Conservation (phyloP, 1,284 basidiomycete genomes). For the Peniophora sp. region DNA sequence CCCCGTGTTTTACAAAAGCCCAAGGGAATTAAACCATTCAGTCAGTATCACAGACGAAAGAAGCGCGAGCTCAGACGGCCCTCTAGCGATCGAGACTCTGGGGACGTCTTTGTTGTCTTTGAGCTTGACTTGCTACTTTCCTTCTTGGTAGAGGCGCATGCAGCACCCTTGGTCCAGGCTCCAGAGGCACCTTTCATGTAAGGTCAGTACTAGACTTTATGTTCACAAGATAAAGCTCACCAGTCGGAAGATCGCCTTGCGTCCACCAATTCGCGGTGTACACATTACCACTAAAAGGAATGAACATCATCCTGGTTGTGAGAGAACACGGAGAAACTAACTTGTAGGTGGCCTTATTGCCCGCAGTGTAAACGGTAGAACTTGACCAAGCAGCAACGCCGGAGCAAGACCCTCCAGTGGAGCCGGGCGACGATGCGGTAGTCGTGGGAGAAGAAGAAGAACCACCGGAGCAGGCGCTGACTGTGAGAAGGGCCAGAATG, state of each 20-base stretch:
- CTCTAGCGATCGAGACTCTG: background rate
- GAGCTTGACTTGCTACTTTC: too few relatives aligned
- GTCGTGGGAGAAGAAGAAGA: constrained; percentile 10
- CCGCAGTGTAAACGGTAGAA: constrained; percentile 37
- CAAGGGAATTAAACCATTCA: too few relatives aligned
- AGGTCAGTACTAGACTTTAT: background rate
- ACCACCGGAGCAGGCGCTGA: constrained; percentile 44
- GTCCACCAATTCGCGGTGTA: constrained; percentile 56
- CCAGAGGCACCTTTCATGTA: constrained; percentile 20
- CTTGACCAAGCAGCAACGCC: constrained; percentile 47
- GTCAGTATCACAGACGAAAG: background rate
- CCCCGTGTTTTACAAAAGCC: too few relatives aligned
- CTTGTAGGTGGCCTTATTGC: constrained; percentile 40
- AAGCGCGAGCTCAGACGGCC: background rate
- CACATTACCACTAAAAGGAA: constrained; percentile 26
- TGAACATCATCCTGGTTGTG: background rate
- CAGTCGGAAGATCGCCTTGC: constrained; percentile 45
- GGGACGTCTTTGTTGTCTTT: too few relatives aligned
- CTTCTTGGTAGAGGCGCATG: constrained; percentile 15
- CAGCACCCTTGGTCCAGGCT: constrained; percentile 28
- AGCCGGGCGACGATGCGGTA: constrained; percentile 19
- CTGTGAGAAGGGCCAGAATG: constrained; percentile 22
- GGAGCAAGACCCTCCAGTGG: constrained; percentile 28
- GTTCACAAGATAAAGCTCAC: constrained; percentile 15
- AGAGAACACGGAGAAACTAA: too few relatives aligned